A percentile compares a stretch with the other conserved stretches of the same genome.
phyloP scores from a whole-genome alignment of 345 rosid species.

The Brassica cretica region DNA sequence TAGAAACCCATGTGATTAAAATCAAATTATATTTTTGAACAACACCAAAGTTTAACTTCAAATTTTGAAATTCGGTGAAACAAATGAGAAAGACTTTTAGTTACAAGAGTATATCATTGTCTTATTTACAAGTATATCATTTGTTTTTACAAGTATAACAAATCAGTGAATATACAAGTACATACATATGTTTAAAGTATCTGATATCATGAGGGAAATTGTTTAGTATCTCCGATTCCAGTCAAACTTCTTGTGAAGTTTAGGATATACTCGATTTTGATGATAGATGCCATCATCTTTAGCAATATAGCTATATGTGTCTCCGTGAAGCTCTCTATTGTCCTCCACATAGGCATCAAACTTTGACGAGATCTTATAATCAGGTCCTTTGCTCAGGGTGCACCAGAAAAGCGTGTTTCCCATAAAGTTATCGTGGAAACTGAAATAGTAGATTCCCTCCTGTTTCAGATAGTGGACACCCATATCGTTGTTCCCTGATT shows the following conservation, averaged over 20 bases:
- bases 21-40: not conserved
- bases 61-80: not conserved
- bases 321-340: not conserved
- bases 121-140: not conserved
- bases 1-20: not conserved
- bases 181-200: not conserved
- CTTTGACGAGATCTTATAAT: not conserved
- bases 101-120: not conserved
- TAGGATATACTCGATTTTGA: not conserved
- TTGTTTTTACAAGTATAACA: not conserved
- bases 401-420: constrained; percentile 19
- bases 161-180: not conserved
- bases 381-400: constrained; percentile 18
- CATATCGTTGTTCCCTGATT: not conserved
- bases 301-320: not conserved
- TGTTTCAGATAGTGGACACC: constrained; percentile 1
- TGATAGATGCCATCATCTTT: constrained; percentile 26
- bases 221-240: not conserved
- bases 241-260: not conserved
- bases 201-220: not conserved
- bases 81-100: not conserved
- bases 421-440: not conserved
- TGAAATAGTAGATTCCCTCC: not conserved
- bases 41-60: not conserved
- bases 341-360: constrained; percentile 19